Evolutionary conservation across 768 basidiomycete genomes (phyloP).

Genomic region (Suillus weaverae): DNA sequence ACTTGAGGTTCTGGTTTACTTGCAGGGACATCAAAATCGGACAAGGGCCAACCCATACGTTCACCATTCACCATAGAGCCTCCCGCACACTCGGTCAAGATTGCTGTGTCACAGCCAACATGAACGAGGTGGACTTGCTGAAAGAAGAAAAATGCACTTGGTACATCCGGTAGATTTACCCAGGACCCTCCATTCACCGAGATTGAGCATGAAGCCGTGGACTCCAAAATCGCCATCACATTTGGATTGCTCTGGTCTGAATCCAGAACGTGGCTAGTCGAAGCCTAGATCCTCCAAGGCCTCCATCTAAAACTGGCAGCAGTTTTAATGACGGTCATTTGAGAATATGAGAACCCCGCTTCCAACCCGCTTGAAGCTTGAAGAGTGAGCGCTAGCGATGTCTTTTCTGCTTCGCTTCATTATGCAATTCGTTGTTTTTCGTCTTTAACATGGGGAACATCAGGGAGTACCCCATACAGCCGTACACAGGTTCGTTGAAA

Average conservation of each 20-base stretch:
- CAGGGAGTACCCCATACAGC: conserved; percentile 46
- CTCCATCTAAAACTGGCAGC: conserved; percentile 29
- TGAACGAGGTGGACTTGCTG: not conserved
- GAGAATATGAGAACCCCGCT: conserved; percentile 8
- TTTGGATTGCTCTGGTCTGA: not conserved
- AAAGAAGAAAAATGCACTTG: conserved; percentile 40
- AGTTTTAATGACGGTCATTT: not conserved
- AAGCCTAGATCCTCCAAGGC: conserved; percentile 69
- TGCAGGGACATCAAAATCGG: conserved; percentile 48
- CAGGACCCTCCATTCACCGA: conserved; percentile 68
- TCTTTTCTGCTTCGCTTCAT: no score
- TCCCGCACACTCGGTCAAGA: conserved; percentile 66
- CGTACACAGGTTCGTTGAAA: no score
- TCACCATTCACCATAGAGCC: conserved; percentile 63
- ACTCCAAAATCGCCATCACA: conserved; percentile 44
- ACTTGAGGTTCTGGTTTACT: not conserved
- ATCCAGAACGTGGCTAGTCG: conserved; percentile 41
- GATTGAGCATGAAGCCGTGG: conserved; percentile 69
- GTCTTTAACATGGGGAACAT: no score
- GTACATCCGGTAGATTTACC: conserved; percentile 75
- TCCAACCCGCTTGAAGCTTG: conserved; percentile 47
- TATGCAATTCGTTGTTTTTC: no score
- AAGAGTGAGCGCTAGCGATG: no score
- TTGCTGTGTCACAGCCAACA: conserved; percentile 42
- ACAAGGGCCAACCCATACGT: conserved; percentile 63